Evolutionary conservation across 1,139 yeast species (phyloP).

Genomic region (Arxiozyma slooffiae): DNA sequence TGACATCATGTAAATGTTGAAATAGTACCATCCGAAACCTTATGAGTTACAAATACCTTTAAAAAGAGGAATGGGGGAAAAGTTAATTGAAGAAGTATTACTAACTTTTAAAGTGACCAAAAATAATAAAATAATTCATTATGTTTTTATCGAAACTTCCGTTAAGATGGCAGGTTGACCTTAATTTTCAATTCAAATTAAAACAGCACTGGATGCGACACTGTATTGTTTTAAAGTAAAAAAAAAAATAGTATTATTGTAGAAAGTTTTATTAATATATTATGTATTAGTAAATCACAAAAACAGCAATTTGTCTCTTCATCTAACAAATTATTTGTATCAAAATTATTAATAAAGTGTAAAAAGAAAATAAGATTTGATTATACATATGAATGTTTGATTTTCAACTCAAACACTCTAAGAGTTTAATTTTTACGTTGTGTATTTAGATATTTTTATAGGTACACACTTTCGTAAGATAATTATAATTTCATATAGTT

Average conservation of each 20-base stretch:
- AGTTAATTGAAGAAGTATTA: background rate
- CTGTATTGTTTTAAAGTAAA: conserved; percentile 14
- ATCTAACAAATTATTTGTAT: conserved; percentile 3
- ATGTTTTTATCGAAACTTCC: conserved; percentile 14
- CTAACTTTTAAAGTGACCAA: background rate
- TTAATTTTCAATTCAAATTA: conserved; percentile 8
- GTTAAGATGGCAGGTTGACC: conserved; percentile 6
- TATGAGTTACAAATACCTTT: conserved; percentile 6
- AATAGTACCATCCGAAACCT: conserved; percentile 1
- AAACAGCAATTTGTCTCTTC: background rate
- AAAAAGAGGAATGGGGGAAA: conserved; percentile 4
- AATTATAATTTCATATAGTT: too few relatives aligned
- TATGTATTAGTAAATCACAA: conserved; percentile 5
- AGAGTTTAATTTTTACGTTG: background rate
- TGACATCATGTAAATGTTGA: background rate
- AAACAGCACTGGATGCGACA: conserved; percentile 14
- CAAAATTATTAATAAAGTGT: conserved; percentile 1
- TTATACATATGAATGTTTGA: background rate
- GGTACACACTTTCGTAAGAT: background rate
- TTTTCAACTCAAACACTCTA: background rate
- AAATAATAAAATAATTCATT: conserved; percentile 8
- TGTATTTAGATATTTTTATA: too few relatives aligned
- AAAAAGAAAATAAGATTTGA: background rate
- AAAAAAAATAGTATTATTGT: conserved; percentile 7
- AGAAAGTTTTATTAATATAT: conserved; percentile 5